Evolutionary conservation across 768 basidiomycete genomes (phyloP).

Genomic region (Phylloporus scabripes): DNA sequence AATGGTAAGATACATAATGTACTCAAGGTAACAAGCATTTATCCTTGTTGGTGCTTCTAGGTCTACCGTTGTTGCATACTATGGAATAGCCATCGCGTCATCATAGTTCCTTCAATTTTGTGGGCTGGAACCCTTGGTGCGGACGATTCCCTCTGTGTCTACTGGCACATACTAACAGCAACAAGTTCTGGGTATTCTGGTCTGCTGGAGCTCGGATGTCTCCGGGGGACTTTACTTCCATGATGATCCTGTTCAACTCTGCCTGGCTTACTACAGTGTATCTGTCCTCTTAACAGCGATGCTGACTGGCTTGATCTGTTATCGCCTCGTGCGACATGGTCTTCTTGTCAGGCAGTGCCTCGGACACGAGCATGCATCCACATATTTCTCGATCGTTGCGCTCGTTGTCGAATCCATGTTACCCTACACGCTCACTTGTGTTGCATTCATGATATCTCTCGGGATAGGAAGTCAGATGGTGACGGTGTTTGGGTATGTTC

Average conservation of each 20-base stretch:
- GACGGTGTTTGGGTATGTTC: not conserved
- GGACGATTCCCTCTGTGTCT: not conserved
- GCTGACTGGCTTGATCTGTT: constrained; percentile 10
- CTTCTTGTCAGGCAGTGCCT: not conserved
- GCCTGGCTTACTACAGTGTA: constrained; percentile 2
- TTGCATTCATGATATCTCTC: constrained; percentile 4
- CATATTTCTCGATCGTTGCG: constrained; percentile 4
- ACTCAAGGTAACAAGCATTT: not conserved
- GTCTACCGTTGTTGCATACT: not conserved
- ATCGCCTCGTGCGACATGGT: constrained; percentile 3
- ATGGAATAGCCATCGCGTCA: not conserved
- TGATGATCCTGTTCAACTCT: not conserved
- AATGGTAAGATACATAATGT: not conserved
- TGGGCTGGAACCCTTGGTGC: not conserved
- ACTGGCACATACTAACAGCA: not conserved
- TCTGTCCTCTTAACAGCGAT: constrained; percentile 1
- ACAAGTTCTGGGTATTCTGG: not conserved
- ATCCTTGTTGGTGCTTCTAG: not conserved
- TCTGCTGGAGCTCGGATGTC: not conserved
- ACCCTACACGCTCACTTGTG: constrained; percentile 8
- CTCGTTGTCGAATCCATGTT: constrained; percentile 15
- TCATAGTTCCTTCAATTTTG: not conserved
- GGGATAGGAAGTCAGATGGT: not conserved
- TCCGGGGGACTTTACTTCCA: not conserved
- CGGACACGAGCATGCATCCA: constrained; percentile 1